A percentile compares a stretch with the other conserved stretches of the same genome.
Evolutionary conservation across 257 asterid genomes (phyloP).

Genomic region (Primulina huaijiensis): DNA sequence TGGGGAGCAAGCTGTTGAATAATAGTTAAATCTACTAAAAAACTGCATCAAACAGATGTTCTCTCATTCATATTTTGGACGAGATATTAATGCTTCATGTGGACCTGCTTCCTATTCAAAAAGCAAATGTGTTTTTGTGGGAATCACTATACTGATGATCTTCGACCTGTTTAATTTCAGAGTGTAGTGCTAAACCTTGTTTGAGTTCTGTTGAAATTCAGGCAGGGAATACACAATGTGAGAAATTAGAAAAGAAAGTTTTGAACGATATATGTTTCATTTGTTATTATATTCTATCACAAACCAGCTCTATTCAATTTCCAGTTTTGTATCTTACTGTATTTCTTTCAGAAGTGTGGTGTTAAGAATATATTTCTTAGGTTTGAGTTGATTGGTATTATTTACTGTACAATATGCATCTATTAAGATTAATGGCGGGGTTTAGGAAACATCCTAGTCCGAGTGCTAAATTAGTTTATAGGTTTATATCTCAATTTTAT

Average conservation of each 20-base stretch:
- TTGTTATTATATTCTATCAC: no score
- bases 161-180: no score
- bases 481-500: background rate
- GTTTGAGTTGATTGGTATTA: constrained; percentile 7
- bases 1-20: constrained; percentile 23
- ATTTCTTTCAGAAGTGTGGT: background rate
- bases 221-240: no score
- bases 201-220: no score
- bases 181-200: no score
- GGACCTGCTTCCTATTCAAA: constrained; percentile 11
- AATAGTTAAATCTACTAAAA: background rate
- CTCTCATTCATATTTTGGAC: background rate
- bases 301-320: background rate
- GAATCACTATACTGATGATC: no score
- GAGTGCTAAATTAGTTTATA: constrained; percentile 8
- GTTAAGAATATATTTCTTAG: constrained; percentile 10
- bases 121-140: background rate
- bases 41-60: background rate
- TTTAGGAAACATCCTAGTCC: constrained; percentile 1
- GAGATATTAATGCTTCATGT: constrained; percentile 1
- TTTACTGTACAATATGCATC: constrained; percentile 7
- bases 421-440: background rate
- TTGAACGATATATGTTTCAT: no score
- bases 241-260: no score
- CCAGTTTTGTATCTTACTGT: background rate